A percentile compares a stretch with the other conserved stretches of the same genome.
phyloP scores from a whole-genome alignment of 2,329 filamentous ascomycete species.

The Fusarium camptoceras region DNA sequence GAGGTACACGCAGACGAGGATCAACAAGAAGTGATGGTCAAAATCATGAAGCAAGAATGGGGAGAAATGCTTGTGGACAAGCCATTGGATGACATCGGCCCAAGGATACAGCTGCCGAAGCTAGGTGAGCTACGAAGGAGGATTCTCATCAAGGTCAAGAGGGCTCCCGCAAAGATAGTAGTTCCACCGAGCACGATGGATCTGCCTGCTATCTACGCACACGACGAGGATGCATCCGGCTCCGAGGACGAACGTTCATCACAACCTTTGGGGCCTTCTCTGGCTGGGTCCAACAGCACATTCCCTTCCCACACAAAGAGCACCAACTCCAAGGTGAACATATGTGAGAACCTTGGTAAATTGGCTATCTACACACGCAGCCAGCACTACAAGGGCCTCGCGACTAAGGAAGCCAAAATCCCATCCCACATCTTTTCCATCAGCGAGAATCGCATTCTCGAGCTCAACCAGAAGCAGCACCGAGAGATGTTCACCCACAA shows the following conservation, averaged over 20 bases:
- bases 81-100: conserved; percentile 62
- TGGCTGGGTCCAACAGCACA: conserved; percentile 22
- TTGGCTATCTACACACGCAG: conserved; percentile 89
- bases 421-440: conserved; percentile 86
- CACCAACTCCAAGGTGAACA: conserved; percentile 67
- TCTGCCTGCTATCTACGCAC: conserved; percentile 42
- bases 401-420: conserved; percentile 70
- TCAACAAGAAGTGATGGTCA: conserved; percentile 92
- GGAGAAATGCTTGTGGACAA: conserved; percentile 75
- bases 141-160: conserved; percentile 87
- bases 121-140: conserved; percentile 80
- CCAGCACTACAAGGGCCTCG: conserved; percentile 80
- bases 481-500: conserved; percentile 89
- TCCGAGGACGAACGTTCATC: conserved; percentile 58
- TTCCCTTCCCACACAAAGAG: conserved; percentile 39
- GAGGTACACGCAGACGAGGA: conserved; percentile 87
- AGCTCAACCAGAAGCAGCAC: conserved; percentile 69
- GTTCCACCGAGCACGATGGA: conserved; percentile 50
- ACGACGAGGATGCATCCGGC: conserved; percentile 56
- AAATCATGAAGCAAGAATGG: conserved; percentile 94
- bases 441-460: conserved; percentile 79
- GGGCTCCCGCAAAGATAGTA: conserved; percentile 56
- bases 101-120: conserved; percentile 70
- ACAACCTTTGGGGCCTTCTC: conserved; percentile 26
- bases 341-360: conserved; percentile 77